Conservation (phyloP, 257 asterid genomes). For the Ilex asprella region DNA sequence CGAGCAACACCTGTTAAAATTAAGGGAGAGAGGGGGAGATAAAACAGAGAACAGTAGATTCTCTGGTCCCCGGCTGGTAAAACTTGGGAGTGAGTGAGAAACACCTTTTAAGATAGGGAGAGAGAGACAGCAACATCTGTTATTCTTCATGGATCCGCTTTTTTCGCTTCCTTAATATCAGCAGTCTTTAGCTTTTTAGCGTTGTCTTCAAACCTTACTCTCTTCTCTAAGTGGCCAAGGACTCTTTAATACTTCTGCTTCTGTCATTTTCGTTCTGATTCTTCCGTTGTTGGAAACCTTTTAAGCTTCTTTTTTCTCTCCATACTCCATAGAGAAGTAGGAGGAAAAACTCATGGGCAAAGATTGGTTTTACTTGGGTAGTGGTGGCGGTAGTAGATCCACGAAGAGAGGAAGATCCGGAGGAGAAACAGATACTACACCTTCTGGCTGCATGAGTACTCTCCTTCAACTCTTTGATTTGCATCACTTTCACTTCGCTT, state of each 20-base stretch:
- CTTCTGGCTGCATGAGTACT: constrained; percentile 83
- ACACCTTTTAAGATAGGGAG: no score
- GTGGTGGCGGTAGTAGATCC: constrained; percentile 22
- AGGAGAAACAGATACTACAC: constrained; percentile 7
- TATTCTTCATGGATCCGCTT: constrained; percentile 22
- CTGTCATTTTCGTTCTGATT: constrained; percentile 33
- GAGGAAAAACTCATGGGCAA: constrained; percentile 41
- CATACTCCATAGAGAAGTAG: not conserved
- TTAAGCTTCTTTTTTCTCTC: not conserved
- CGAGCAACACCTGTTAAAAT: constrained; percentile 24
- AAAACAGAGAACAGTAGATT: not conserved
- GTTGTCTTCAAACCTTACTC: constrained; percentile 5
- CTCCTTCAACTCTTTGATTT: constrained; percentile 68
- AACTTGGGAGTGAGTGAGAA: constrained; percentile 67
- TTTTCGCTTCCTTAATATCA: constrained; percentile 12
- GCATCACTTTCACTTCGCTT: constrained; percentile 41
- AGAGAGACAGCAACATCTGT: constrained; percentile 11
- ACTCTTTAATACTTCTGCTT: constrained; percentile 8
- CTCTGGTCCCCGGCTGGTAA: constrained; percentile 19
- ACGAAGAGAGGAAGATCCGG: constrained; percentile 22
- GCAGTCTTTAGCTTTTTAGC: not conserved
- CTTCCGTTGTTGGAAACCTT: not conserved
- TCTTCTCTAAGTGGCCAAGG: not conserved
- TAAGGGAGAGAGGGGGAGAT: constrained; percentile 1
- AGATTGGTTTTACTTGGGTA: constrained; percentile 71